Conservation (phyloP, 2,329 filamentous ascomycete species). For the Grosmannia penicillata region DNA sequence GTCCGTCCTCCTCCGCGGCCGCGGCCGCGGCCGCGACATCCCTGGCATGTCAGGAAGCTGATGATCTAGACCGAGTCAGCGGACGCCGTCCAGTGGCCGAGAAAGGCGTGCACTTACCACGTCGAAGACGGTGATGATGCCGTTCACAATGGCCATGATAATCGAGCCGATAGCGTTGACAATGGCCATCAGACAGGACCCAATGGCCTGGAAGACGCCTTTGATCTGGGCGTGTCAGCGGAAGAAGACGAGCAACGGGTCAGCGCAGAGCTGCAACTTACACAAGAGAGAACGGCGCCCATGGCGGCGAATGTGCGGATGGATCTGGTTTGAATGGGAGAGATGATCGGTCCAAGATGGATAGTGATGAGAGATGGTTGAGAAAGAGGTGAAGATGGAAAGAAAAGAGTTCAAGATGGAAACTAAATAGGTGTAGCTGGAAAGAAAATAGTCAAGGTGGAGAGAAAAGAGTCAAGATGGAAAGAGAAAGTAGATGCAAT, state of each 20-base stretch:
- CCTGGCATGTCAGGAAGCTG: conserved; percentile 45
- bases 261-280: conserved; percentile 31
- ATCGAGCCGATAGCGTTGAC: conserved; percentile 51
- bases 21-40: conserved; percentile 16
- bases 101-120: too few species aligned
- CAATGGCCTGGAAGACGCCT: conserved; percentile 48
- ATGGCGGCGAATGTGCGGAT: conserved; percentile 32
- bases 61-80: too few species aligned
- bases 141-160: conserved; percentile 51
- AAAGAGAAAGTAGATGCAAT: too few species aligned
- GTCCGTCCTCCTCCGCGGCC: conserved; percentile 12
- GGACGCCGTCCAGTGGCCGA: too few species aligned
- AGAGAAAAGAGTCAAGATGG: too few species aligned
- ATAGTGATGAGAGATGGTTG: background rate
- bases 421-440: too few species aligned
- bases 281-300: conserved; percentile 74
- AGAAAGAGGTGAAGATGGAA: too few species aligned
- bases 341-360: background rate
- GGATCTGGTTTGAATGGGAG: background rate
- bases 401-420: too few species aligned
- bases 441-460: too few species aligned
- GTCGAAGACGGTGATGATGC: conserved; percentile 48
- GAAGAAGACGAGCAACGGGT: background rate
- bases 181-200: conserved; percentile 51
- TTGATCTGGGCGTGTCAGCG: conserved; percentile 21